These are phyloP conservation scores for Penicillium antarcticum DNA, from an alignment of 495 filamentous ascomycete genomes.

Conservation along the genomic window DNA sequence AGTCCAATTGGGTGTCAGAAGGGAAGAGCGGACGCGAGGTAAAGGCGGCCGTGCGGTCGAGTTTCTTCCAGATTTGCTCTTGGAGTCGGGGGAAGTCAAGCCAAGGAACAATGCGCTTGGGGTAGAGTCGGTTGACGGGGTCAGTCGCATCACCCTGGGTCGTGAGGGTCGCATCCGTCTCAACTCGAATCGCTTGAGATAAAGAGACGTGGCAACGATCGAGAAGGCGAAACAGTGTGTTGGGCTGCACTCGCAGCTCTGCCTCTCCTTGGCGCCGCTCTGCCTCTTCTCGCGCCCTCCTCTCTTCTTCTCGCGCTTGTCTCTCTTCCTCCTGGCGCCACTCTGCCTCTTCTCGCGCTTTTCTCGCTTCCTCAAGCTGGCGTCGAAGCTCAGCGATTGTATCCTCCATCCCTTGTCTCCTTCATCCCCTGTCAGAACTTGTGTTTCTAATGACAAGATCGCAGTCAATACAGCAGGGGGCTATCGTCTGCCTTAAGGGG, in stretches of 20 bases:
- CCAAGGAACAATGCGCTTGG: constrained; percentile 22
- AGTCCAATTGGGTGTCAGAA: constrained; percentile 6
- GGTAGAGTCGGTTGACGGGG: constrained; percentile 22
- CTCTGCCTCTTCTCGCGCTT: constrained; percentile 10
- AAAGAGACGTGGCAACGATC: constrained; percentile 21
- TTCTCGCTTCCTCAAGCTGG: constrained; percentile 20
- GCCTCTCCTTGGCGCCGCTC: constrained; percentile 7
- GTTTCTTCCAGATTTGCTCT: constrained; percentile 17
- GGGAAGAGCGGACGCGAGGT: constrained; percentile 9
- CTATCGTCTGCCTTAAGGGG: no score
- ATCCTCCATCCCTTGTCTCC: constrained; percentile 19
- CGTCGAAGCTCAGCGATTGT: constrained; percentile 22
- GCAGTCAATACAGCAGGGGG: no score
- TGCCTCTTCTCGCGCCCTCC: background rate
- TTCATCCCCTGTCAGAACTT: constrained; percentile 9
- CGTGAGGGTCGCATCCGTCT: constrained; percentile 27
- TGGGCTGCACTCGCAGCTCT: constrained; percentile 18
- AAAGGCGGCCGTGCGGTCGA: constrained; percentile 4
- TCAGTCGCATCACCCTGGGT: constrained; percentile 21
- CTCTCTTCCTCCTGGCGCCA: background rate
- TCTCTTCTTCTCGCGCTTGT: no score
- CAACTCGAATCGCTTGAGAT: constrained; percentile 22
- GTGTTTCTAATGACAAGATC: no score
- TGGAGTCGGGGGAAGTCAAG: constrained; percentile 21
- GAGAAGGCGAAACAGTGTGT: constrained; percentile 20